Percentiles rank a stretch among this genome's conserved stretches.
phyloP scores from a whole-genome alignment of 2,329 filamentous ascomycete species.

The Verticillium klebahnii region DNA sequence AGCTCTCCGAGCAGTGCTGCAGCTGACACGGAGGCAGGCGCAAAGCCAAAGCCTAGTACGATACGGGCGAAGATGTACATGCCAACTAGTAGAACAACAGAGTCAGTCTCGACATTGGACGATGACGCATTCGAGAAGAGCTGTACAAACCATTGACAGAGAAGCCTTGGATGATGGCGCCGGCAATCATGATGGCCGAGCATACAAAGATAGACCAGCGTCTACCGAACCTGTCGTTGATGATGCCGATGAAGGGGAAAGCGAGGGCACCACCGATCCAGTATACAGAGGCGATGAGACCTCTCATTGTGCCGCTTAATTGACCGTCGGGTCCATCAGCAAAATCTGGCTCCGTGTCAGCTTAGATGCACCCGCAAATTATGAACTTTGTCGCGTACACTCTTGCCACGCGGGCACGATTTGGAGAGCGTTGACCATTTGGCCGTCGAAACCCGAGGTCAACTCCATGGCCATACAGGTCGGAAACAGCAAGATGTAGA shows the following conservation, averaged over 20 bases:
- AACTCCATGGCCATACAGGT: constrained; percentile 57
- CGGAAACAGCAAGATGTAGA: constrained; percentile 54
- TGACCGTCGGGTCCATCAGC: constrained; percentile 35
- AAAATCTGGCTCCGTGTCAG: constrained; percentile 1
- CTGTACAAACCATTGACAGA: constrained; percentile 33
- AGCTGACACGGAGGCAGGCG: constrained; percentile 52
- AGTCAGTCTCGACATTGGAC: constrained; percentile 1
- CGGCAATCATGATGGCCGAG: constrained; percentile 46
- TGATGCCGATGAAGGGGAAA: constrained; percentile 49
- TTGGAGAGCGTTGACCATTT: constrained; percentile 38
- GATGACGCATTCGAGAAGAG: constrained; percentile 1
- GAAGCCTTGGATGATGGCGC: constrained; percentile 49
- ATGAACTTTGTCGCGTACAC: constrained; percentile 27
- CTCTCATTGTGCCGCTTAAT: constrained; percentile 37
- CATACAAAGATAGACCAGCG: constrained; percentile 51
- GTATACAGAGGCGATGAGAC: constrained; percentile 55
- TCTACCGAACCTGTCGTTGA: constrained; percentile 51
- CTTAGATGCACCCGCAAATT: background rate
- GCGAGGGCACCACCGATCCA: constrained; percentile 54
- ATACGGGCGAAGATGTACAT: constrained; percentile 58
- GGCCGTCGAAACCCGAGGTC: constrained; percentile 38
- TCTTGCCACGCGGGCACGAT: constrained; percentile 28
- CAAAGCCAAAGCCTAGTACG: constrained; percentile 55
- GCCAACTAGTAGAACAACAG: constrained; percentile 15
- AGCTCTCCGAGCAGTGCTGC: constrained; percentile 55